Conservation (phyloP, 176 grass and related monocot genomes). For the Carex pumila region DNA sequence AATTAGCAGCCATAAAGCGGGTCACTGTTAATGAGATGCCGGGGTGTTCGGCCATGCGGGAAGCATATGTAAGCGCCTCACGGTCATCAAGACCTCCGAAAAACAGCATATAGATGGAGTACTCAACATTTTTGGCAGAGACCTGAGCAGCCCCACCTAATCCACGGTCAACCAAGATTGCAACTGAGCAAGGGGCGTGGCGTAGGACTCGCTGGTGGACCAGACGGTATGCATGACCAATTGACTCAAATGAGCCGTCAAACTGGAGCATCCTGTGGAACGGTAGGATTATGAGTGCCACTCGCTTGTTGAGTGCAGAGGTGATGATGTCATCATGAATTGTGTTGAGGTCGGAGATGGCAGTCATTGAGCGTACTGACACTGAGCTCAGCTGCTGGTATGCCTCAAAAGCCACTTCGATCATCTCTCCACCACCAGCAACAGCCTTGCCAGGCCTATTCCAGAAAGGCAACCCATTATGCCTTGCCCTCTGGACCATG, state of each 20-base stretch:
- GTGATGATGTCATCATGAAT: slow-evolving; percentile 69
- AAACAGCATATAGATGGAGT: slow-evolving; percentile 43
- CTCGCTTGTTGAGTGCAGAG: slow-evolving; percentile 43
- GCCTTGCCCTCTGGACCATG: slow-evolving; percentile 55
- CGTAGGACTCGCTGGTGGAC: slow-evolving; percentile 66
- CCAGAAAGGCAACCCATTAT: slow-evolving; percentile 57
- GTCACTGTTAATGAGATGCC: slow-evolving; percentile 13
- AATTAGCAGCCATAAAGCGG: background rate
- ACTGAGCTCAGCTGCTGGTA: slow-evolving; percentile 70
- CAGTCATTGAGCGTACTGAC: slow-evolving; percentile 53
- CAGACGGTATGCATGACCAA: slow-evolving; percentile 44
- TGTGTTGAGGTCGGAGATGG: slow-evolving; percentile 58
- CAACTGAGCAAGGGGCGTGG: slow-evolving; percentile 58
- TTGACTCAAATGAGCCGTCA: slow-evolving; percentile 52
- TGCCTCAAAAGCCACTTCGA: slow-evolving; percentile 77
- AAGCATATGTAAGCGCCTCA: slow-evolving; percentile 11
- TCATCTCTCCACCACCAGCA: slow-evolving; percentile 13
- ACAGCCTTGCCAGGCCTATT: slow-evolving; percentile 20
- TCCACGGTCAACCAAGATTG: slow-evolving; percentile 70
- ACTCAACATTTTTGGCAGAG: slow-evolving; percentile 36
- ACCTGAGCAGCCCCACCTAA: slow-evolving; percentile 63
- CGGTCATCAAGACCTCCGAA: slow-evolving; percentile 30
- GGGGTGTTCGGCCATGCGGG: slow-evolving; percentile 20
- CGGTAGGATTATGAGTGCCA: slow-evolving; percentile 53
- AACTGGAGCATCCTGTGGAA: slow-evolving; percentile 52